Conservation (phyloP, 495 filamentous ascomycete genomes). For the Zalerion maritima region DNA sequence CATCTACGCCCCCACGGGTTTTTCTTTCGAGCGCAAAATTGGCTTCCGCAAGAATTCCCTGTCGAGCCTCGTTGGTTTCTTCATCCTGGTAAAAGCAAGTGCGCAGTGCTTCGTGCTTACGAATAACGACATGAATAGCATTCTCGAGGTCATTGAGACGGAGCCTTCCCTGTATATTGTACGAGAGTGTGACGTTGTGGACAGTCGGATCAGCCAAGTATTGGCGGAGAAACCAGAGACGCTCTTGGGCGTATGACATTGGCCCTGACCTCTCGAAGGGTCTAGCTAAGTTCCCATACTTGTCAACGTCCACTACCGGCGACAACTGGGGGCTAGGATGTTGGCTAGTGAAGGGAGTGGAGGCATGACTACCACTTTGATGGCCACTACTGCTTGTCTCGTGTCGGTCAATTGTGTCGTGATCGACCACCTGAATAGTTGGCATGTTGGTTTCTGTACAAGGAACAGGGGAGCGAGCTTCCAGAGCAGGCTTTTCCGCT, state of each 20-base stretch:
- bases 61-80: constrained; percentile 1
- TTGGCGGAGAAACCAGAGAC: constrained; percentile 14
- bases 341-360: too few relatives aligned
- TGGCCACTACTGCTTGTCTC: too few relatives aligned
- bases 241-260: constrained; percentile 17
- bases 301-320: too few relatives aligned
- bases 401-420: too few relatives aligned
- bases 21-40: constrained; percentile 5
- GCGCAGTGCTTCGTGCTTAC: constrained; percentile 29
- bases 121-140: constrained; percentile 17
- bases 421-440: too few relatives aligned
- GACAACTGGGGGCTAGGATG: too few relatives aligned
- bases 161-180: constrained; percentile 14
- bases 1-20: not conserved
- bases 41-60: constrained; percentile 6
- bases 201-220: constrained; percentile 20
- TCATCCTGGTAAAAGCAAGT: constrained; percentile 21
- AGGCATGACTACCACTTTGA: too few relatives aligned
- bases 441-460: too few relatives aligned
- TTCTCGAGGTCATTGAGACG: constrained; percentile 11
- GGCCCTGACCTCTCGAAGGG: too few relatives aligned
- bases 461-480: too few relatives aligned
- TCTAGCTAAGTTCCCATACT: too few relatives aligned
- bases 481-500: too few relatives aligned
- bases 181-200: constrained; percentile 19